Percentiles rank a stretch among this genome's conserved stretches.
Conservation (phyloP, 306 rosid genomes). For the Casuarina glauca region DNA sequence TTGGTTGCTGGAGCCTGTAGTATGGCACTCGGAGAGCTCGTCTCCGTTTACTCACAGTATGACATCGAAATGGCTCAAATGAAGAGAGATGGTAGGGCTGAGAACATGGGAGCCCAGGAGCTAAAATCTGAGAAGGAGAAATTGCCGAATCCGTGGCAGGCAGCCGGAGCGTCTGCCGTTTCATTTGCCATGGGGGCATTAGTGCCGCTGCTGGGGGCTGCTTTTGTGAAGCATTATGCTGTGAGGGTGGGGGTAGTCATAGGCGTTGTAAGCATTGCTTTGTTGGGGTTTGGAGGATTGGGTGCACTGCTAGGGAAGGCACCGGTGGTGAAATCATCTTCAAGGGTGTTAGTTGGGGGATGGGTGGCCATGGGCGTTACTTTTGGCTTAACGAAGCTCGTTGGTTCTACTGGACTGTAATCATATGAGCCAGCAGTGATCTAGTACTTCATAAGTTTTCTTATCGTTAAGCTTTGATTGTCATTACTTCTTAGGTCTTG, state of each 20-base stretch:
- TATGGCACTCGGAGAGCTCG: conserved; percentile 22
- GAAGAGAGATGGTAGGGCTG: background rate
- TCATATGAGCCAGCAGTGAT: too few species aligned
- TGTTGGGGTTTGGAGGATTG: conserved; percentile 25
- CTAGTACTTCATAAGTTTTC: too few species aligned
- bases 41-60: conserved; percentile 15
- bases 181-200: conserved; percentile 5
- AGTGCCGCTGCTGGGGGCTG: too few species aligned
- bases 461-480: too few species aligned
- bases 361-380: conserved; percentile 26
- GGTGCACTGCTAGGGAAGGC: conserved; percentile 22
- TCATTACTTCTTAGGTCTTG: too few species aligned
- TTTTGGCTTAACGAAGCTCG: conserved; percentile 23
- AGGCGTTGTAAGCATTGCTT: conserved; percentile 19
- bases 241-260: background rate
- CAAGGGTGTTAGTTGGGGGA: conserved; percentile 21
- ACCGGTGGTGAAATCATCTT: conserved; percentile 9
- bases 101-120: background rate
- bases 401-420: background rate
- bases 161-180: conserved; percentile 12
- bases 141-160: conserved; percentile 17
- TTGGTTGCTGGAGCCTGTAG: conserved; percentile 21
- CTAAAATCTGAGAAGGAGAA: background rate
- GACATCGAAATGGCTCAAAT: conserved; percentile 18
- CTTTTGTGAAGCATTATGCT: too few species aligned